Percentiles rank a stretch among this genome's conserved stretches.
Conservation (phyloP, 495 filamentous ascomycete species). For the Daldinia loculata region DNA sequence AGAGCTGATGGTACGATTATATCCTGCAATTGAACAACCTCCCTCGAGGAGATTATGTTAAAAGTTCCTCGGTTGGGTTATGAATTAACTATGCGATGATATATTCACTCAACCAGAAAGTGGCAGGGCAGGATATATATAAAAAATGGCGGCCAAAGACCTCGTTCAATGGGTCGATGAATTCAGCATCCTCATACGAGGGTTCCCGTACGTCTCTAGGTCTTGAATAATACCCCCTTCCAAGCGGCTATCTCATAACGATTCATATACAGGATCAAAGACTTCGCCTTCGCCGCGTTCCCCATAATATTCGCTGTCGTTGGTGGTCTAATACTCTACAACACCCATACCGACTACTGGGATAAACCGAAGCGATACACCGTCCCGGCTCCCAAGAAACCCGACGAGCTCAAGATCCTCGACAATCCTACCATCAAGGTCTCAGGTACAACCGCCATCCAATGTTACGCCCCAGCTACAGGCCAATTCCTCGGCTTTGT, state of each 20-base stretch:
- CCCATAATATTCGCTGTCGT: slow-evolving; percentile 41
- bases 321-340: slow-evolving; percentile 43
- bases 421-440: slow-evolving; percentile 66
- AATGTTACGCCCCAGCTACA: slow-evolving; percentile 91
- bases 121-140: slow-evolving; percentile 1
- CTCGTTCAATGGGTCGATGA: slow-evolving; percentile 36
- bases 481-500: slow-evolving; percentile 83
- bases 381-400: slow-evolving; percentile 50
- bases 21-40: slow-evolving; percentile 24
- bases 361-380: slow-evolving; percentile 52
- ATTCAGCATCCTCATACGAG: slow-evolving; percentile 28
- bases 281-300: slow-evolving; percentile 16
- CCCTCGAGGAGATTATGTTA: slow-evolving; percentile 13
- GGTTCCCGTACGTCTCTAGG: slow-evolving; percentile 40
- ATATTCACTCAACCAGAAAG: background rate
- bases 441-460: slow-evolving; percentile 67
- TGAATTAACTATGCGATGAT: slow-evolving; percentile 1
- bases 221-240: background rate
- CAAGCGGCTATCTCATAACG: background rate
- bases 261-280: slow-evolving; percentile 21
- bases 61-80: background rate
- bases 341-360: slow-evolving; percentile 38
- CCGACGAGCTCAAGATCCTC: slow-evolving; percentile 66
- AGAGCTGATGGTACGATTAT: slow-evolving; percentile 29
- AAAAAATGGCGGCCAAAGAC: slow-evolving; percentile 40